Evolutionary conservation across 352 stramenopile species (phyloP), one percentile per base, ranked within the genome.

Genomic region (Pythium myriotylum): DNA sequence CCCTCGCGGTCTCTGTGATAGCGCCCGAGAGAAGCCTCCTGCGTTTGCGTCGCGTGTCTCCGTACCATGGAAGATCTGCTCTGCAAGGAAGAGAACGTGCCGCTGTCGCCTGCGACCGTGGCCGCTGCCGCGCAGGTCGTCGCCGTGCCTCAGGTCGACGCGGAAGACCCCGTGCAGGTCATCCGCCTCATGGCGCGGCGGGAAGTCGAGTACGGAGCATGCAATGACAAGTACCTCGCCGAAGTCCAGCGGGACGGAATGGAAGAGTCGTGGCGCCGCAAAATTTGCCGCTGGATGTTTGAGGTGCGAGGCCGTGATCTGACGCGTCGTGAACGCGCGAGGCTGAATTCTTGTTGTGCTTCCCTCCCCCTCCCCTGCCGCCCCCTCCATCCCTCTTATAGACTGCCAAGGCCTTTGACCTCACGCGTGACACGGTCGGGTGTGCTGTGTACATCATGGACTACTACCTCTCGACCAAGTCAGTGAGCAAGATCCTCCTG

Each of bases 201-300:
- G 39, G 67, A 79, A 46, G 39, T 47, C 23, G 50, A 67, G 22
- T 62, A 68, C 20, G 63, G 54, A 10, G 35, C 41, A 14, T 54
- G 65, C 29, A 77, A 76, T 35, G 52, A 53, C 39, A 47, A 67
- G 48, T 84, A 81, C 41, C 53, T 84, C 24, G 27, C 20, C 9
- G 57, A 59, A 4, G 58, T 81, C 27, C 75, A 84, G 54, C 45
- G 40, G 27, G 59, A 81, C 27, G 75, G 75, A 49, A 84, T 84
- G 75, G 65, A 77, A 14, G 63, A 71, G 23, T 26, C 52, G 9
- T 84, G 75, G 75, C 65, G 73, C 3, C 67, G 61, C 39, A 76
- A 78, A 40, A 81, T 84, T 35, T 75, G 58, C 48, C 70, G 71
- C 23, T 84, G 75, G 75, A 84, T 84, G 75, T 72, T 84, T 29